Evolutionary conservation across 164 flowering plant genomes (phyloP).

Genomic region (Buxus sempervirens): DNA sequence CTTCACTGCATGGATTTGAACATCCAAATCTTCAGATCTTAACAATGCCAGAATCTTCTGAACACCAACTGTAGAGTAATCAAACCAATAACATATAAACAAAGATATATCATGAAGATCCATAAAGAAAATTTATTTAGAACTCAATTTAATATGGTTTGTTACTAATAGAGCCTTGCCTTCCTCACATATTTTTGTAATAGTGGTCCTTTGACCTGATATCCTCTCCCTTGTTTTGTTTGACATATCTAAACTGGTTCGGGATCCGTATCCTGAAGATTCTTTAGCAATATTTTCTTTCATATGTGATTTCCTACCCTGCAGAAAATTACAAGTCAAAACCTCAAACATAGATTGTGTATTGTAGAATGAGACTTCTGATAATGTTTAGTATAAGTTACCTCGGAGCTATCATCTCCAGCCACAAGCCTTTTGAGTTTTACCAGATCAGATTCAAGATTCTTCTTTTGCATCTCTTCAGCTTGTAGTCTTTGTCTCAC

Average conservation of each 20-base stretch:
- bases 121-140: neutral
- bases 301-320: constrained; percentile 47
- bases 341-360: neutral
- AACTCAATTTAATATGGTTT: neutral
- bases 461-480: constrained; percentile 65
- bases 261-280: constrained; percentile 29
- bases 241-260: constrained; percentile 28
- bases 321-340: constrained; percentile 17
- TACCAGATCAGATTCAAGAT: constrained; percentile 52
- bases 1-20: constrained; percentile 83
- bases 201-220: constrained; percentile 56
- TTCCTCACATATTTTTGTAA: constrained; percentile 84
- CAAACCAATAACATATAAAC: constrained; percentile 15
- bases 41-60: constrained; percentile 61
- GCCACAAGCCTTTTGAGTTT: constrained; percentile 46
- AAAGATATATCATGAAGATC: constrained; percentile 10
- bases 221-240: constrained; percentile 37
- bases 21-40: constrained; percentile 68
- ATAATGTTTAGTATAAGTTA: constrained; percentile 15
- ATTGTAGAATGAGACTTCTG: neutral
- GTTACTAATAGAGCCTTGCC: constrained; percentile 37
- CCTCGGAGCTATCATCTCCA: constrained; percentile 55
- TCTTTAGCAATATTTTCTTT: constrained; percentile 36
- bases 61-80: constrained; percentile 62
- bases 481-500: constrained; percentile 33